Base-by-base conservation (phyloP, 192 early-diverging fungal species). In the Kappamyces sp. region DNA sequence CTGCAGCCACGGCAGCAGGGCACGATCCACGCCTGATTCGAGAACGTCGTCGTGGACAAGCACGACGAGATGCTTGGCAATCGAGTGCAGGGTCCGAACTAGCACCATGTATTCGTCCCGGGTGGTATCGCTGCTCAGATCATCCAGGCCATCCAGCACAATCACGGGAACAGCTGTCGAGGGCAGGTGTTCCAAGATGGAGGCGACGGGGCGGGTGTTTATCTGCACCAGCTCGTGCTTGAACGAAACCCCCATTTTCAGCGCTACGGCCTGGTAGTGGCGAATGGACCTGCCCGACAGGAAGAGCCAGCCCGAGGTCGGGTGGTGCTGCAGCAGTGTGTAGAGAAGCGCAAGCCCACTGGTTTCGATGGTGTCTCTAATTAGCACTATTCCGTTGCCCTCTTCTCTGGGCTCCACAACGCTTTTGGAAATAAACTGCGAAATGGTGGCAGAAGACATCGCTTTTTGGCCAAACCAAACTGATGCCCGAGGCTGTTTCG, bases 401-500 rank as follows among this genome's bases (percentile, higher is more conserved):
- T 23, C 23, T 23, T 23, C 23, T 23, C 23, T 23, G 23, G 23
- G 23, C 23, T 23, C 23, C 23, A 23, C 23, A 23, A 23, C 23
- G 23, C 23, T 23, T 23, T 23, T 23, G 23, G 23, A 23, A 23
- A 23, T 23, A 23, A 23, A 23, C 23, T 23, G 23, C 23, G 23
- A 23, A 23, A 23, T 23, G 23, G 23, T 23, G 23, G 23, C 23
- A 23, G 23, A 46, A 23, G 23, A 23, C 23, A 23, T 23, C 0
- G 23, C 23, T 23, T 23, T 23, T 23, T 23, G 23, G 23, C 23
- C 23, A 23, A 23, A 23, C 23, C 23, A 23, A 23, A 23, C 23
- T 67, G 62, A 47, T 67, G 15, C 62, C 55, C 36, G 61, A 67
- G 42, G 66, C 57, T 9, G 48, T 61, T 44, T 67, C 66, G 8